Evolutionary conservation across 2,329 filamentous ascomycete species (phyloP), one percentile per base, ranked within the genome.

Genomic region (Talaromyces albobiverticillius): DNA sequence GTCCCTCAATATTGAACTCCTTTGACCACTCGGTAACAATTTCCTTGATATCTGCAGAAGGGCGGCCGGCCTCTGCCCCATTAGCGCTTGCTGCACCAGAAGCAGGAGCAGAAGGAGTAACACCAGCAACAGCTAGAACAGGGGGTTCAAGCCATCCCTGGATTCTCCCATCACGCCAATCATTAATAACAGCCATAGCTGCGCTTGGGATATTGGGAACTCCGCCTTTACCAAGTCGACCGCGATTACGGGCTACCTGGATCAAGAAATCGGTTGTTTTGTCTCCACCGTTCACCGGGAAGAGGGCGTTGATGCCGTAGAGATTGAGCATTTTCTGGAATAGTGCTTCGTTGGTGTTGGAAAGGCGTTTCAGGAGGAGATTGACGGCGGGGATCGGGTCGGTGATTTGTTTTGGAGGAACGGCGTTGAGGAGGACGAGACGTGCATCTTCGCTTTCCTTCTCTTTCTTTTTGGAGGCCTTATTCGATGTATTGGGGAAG

Each of bases 121-220:
- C 80, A n/a, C 82, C 75, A 42, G 72, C 78, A 43, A 87, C 80
- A 16, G 82, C 75, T 56, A 90, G 73, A 32, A 81, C 79, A 7
- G 92, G 91, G 2, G 90, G 82, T 63, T 91, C 88, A 46, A 86
- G 83, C 92, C 92, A 96, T 54, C 92, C 92, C 73, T 95, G 90
- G 64, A 99, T 95, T 50, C 94, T 84, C 23, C 92, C 93, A 69
- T 97, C 93, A 62, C 94, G 84, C 90, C 94, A 95, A 76, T 99
- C 94, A n/a, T 86, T 94, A 55, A 99, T 85, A 53, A 99, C 92
- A 0, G 90, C 88, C 82, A 94, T 93, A 59, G 93, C 94, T 7
- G 94, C 93, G 51, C 88, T 86, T 61, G 85, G 80, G 56, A 97
- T 73, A 72, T 97, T 99, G 41, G 94, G 94, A 14, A 97, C 82